phyloP scores from a whole-genome alignment of 2,329 filamentous ascomycete genomes.

The Alternaria rosae region DNA sequence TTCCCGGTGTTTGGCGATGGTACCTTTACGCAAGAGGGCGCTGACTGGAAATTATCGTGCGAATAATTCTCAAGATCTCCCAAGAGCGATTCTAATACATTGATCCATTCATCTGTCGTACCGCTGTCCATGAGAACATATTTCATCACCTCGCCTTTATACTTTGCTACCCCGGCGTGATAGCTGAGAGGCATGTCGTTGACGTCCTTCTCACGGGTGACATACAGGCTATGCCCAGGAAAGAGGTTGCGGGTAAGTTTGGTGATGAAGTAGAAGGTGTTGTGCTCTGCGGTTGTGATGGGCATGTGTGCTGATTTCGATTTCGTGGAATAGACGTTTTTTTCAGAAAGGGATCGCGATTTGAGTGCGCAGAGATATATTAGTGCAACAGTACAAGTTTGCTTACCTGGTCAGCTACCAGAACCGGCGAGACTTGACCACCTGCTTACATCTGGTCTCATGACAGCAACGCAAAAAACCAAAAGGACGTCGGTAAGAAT shows the following conservation, averaged over 20 bases:
- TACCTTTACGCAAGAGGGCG: constrained; percentile 46
- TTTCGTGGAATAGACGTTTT: neutral
- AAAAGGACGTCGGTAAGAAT: neutral
- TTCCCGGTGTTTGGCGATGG: constrained; percentile 50
- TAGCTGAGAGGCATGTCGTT: neutral
- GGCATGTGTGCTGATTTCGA: neutral
- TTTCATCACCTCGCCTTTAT: neutral
- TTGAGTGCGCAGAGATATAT: neutral
- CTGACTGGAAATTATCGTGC: constrained; percentile 18
- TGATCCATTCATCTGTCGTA: neutral
- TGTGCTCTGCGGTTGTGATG: neutral
- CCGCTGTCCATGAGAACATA: neutral
- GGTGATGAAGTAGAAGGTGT: neutral
- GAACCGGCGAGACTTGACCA: neutral
- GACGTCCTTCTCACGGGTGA: neutral
- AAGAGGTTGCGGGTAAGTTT: neutral
- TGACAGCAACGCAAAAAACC: neutral
- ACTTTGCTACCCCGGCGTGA: neutral
- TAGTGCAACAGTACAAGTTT: neutral
- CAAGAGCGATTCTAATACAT: neutral
- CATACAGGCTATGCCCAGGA: neutral
- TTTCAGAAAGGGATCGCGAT: neutral
- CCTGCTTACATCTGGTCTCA: no score
- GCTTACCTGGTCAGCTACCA: neutral
- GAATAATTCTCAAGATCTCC: neutral